These are phyloP conservation scores for Sclerotinia minor DNA, from an alignment of 2,329 filamentous ascomycete genomes.

Conservation along the genomic window DNA sequence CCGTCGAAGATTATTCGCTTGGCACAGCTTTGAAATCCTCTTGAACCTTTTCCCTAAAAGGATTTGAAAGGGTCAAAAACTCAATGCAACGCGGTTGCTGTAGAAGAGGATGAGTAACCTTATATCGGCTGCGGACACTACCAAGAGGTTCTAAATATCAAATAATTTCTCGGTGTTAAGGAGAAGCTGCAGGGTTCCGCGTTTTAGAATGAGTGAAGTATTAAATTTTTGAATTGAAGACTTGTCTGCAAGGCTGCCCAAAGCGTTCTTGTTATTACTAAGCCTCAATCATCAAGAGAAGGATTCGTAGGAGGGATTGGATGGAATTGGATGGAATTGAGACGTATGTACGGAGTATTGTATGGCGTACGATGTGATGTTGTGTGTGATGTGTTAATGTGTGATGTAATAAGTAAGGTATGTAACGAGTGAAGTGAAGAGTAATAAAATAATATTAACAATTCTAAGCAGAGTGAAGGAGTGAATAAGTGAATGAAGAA, in stretches of 20 bases:
- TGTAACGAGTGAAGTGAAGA: slow-evolving; percentile 3
- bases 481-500: neutral
- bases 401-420: neutral
- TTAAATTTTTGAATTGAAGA: neutral
- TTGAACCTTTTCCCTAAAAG: neutral
- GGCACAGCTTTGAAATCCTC: slow-evolving; percentile 3
- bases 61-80: neutral
- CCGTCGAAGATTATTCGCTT: neutral
- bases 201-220: slow-evolving; percentile 19
- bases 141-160: slow-evolving; percentile 25
- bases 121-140: neutral
- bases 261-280: slow-evolving; percentile 15
- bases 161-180: slow-evolving; percentile 25
- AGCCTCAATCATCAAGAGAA: neutral
- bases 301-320: neutral
- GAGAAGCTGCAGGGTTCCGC: slow-evolving; percentile 22
- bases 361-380: too few relatives aligned
- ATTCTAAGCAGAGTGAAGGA: neutral
- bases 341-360: too few relatives aligned
- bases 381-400: neutral
- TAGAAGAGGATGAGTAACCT: slow-evolving; percentile 31
- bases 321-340: neutral
- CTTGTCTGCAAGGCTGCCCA: slow-evolving; percentile 16
- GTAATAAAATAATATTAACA: neutral
- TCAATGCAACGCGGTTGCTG: slow-evolving; percentile 30